Conservation (phyloP, 1,284 basidiomycete genomes). For the Paramarasmius palmivorus region DNA sequence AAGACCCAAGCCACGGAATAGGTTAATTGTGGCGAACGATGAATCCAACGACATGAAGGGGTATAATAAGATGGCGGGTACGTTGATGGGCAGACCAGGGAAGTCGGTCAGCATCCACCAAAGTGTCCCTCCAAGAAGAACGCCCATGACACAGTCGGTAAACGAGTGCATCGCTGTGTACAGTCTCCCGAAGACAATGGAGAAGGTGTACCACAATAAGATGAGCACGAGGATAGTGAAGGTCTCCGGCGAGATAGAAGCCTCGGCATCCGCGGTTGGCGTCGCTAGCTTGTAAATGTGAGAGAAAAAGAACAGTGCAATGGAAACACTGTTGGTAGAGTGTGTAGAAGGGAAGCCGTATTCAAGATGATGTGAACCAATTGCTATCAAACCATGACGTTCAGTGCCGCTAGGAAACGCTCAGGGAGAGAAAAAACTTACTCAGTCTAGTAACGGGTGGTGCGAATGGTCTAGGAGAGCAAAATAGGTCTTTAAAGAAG, state of each 20-base stretch:
- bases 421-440: conserved; percentile 35
- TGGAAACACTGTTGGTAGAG: conserved; percentile 88
- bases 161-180: conserved; percentile 93
- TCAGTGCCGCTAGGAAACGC: conserved; percentile 1
- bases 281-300: conserved; percentile 54
- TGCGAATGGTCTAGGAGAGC: conserved; percentile 87
- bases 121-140: conserved; percentile 63
- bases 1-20: conserved; percentile 41
- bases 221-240: conserved; percentile 45
- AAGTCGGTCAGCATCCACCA: conserved; percentile 58
- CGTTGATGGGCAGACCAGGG: conserved; percentile 34
- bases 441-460: conserved; percentile 89
- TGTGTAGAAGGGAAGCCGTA: conserved; percentile 98
- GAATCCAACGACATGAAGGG: background rate
- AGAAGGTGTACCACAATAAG: conserved; percentile 66
- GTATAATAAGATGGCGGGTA: conserved; percentile 3
- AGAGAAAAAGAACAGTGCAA: conserved; percentile 77
- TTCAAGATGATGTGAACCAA: conserved; percentile 83
- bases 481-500: conserved; percentile 87
- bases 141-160: conserved; percentile 73
- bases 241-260: conserved; percentile 41
- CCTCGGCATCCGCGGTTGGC: conserved; percentile 19
- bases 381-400: conserved; percentile 46
- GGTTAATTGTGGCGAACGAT: conserved; percentile 19
- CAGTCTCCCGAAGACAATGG: conserved; percentile 86